Percentiles rank a stretch among this genome's conserved stretches.
These are phyloP conservation scores for Chaetomium cochliodes DNA, from an alignment of 495 filamentous ascomycete genomes.

Conservation along the genomic window DNA sequence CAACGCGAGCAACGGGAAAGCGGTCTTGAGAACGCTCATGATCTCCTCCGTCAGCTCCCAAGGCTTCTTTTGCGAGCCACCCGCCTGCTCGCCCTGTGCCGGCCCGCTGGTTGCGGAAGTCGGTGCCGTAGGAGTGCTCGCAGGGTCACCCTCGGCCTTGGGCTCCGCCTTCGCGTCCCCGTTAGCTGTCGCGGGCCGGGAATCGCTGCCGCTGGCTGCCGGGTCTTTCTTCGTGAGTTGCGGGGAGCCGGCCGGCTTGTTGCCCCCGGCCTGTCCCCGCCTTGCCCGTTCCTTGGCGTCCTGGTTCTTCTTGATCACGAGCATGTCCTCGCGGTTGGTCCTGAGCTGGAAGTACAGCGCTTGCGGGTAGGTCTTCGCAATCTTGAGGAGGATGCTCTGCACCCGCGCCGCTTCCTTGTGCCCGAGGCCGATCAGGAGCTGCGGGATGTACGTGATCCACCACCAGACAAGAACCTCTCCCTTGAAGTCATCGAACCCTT, in stretches of 20 bases:
- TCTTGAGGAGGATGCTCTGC: conserved; percentile 78
- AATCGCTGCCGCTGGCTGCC: conserved; percentile 26
- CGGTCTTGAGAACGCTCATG: conserved; percentile 88
- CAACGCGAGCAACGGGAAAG: conserved; percentile 89
- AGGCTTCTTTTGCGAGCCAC: conserved; percentile 63
- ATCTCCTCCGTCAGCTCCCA: conserved; percentile 98
- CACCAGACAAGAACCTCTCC: conserved; percentile 97
- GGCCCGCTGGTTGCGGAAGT: conserved; percentile 32
- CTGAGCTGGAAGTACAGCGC: conserved; percentile 91
- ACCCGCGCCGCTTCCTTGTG: conserved; percentile 88
- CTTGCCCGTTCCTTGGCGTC: conserved; percentile 62
- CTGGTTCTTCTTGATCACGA: conserved; percentile 82
- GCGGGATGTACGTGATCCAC: conserved; percentile 99
- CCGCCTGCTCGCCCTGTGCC: conserved; percentile 31
- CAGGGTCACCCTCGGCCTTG: conserved; percentile 46
- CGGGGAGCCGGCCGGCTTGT: conserved; percentile 42
- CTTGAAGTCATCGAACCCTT: conserved; percentile 88
- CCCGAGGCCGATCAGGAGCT: conserved; percentile 83
- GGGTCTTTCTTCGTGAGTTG: conserved; percentile 50
- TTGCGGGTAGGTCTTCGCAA: conserved; percentile 93
- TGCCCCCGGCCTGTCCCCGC: conserved; percentile 23
- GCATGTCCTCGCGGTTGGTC: conserved; percentile 93
- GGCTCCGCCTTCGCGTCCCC: conserved; percentile 48
- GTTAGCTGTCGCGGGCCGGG: conserved; percentile 51
- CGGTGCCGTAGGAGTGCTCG: conserved; percentile 25